phyloP scores from a whole-genome alignment of 2,329 filamentous ascomycete species.

The Periconia sp. region DNA sequence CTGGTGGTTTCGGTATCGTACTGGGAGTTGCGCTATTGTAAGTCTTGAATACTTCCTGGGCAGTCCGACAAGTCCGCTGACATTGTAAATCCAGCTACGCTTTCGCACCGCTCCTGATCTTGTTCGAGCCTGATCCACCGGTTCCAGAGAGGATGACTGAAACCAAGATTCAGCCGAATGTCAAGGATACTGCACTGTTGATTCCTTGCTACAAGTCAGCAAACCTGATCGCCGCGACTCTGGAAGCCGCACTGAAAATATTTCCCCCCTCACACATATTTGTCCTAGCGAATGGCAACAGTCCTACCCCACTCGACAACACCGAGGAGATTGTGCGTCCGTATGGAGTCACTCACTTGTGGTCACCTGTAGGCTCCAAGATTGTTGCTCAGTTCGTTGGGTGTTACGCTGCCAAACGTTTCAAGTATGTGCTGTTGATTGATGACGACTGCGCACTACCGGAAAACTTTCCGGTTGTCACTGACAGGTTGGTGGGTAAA shows the following conservation, averaged over 20 bases:
- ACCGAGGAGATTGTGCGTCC: slow-evolving; percentile 49
- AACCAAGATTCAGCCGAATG: slow-evolving; percentile 26
- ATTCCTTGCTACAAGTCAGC: slow-evolving; percentile 55
- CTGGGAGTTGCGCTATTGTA: slow-evolving; percentile 43
- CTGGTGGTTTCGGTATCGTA: slow-evolving; percentile 46
- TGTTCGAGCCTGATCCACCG: slow-evolving; percentile 37
- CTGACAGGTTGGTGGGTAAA: slow-evolving; percentile 44
- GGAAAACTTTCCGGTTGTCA: slow-evolving; percentile 51
- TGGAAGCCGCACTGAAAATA: slow-evolving; percentile 50
- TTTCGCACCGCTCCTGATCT: slow-evolving; percentile 33
- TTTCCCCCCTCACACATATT: slow-evolving; percentile 52
- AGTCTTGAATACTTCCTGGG: slow-evolving; percentile 13
- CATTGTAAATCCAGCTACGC: slow-evolving; percentile 15
- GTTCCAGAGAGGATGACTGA: slow-evolving; percentile 18
- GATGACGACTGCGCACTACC: slow-evolving; percentile 55
- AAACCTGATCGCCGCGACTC: slow-evolving; percentile 44
- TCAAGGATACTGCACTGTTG: slow-evolving; percentile 44
- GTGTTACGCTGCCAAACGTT: slow-evolving; percentile 48
- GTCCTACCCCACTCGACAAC: slow-evolving; percentile 49
- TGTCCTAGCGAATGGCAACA: slow-evolving; percentile 54
- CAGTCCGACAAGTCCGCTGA: slow-evolving; percentile 1
- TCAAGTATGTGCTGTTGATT: slow-evolving; percentile 52
- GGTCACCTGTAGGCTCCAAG: slow-evolving; percentile 53
- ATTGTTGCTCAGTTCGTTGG: slow-evolving; percentile 55
- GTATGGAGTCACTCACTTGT: slow-evolving; percentile 53